Evolutionary conservation across 2,329 filamentous ascomycete genomes (phyloP), one percentile per base, ranked within the genome.

Genomic region (Dissoconium aciculare): DNA sequence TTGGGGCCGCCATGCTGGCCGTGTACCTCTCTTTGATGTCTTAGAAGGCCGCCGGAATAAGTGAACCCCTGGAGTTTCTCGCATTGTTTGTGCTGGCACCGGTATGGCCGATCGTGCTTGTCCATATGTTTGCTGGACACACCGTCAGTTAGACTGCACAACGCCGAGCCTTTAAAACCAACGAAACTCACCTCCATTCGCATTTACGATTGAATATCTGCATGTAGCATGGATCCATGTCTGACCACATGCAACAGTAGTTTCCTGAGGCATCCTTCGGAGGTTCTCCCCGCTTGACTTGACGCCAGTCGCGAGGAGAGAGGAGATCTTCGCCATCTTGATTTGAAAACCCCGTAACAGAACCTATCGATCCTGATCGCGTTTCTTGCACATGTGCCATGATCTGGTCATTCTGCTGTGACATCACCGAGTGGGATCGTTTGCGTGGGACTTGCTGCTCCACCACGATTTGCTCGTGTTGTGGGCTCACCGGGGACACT

Each of bases 51-150:
- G 11, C 87, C 87, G 0, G 81, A 87, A 53, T 95, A 95, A 1
- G 87, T 95, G 55, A 95, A 95, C 1, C 87, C 87, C 31, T 81
- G 80, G 0, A 93, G 69, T 48, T 93, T 93, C 48, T 87, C 82
- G 56, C 87, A 94, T 21, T 78, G 79, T n/a, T 71, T 67, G 26
- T 78, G 74, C 13, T 63, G 66, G 55, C 87, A 95, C 47, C 84
- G 80, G 52, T 94, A 95, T 1, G 87, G 87, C 9, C 87, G 70
- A 45, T 93, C 84, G 53, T 95, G 87, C 54, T 93, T 93, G 59
- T 95, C 87, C 85, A 94, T 94, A 54, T 95, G 87, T 60, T 95
- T 94, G 52, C 83, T 92, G 42, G 37, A 31, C 36, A 33, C 27
- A 32, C 5, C 27, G 40, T 50, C 34, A 49, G 42, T 31, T 40